Conservation (phyloP, 805 yeast genomes). For the Spathaspora arborariae region DNA sequence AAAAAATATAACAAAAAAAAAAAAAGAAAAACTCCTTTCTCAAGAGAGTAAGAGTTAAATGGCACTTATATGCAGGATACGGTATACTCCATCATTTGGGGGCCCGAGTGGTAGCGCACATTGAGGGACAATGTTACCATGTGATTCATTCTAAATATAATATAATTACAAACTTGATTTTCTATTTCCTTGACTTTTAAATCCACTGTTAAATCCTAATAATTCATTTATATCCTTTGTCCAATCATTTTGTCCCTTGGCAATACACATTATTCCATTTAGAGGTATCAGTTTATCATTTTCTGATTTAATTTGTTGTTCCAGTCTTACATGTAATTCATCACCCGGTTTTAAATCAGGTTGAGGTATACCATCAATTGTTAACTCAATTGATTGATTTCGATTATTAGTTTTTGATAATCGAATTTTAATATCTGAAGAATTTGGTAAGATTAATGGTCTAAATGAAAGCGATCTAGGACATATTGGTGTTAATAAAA, state of each 20-base stretch:
- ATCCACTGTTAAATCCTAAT: slow-evolving; percentile 83
- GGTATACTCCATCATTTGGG: no score
- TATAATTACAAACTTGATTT: background rate
- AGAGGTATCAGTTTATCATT: background rate
- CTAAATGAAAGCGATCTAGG: slow-evolving; percentile 89
- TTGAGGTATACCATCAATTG: slow-evolving; percentile 82
- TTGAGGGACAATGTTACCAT: no score
- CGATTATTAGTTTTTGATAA: slow-evolving; percentile 48
- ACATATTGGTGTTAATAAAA: slow-evolving; percentile 83
- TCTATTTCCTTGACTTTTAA: slow-evolving; percentile 22
- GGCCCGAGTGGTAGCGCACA: no score
- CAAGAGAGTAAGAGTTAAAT: no score
- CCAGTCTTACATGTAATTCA: slow-evolving; percentile 59
- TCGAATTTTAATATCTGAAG: slow-evolving; percentile 66
- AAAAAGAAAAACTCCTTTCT: no score
- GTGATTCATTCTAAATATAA: background rate
- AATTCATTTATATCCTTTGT: slow-evolving; percentile 83
- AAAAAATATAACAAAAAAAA: no score
- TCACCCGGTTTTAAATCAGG: slow-evolving; percentile 69
- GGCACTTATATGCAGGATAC: no score
- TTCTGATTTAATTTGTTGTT: slow-evolving; percentile 2
- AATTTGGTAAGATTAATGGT: slow-evolving; percentile 77
- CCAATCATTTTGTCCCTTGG: slow-evolving; percentile 85
- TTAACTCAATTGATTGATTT: slow-evolving; percentile 46
- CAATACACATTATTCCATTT: slow-evolving; percentile 83